Conservation (phyloP, 78 protist genomes). For the Speleostelium caveatum region DNA sequence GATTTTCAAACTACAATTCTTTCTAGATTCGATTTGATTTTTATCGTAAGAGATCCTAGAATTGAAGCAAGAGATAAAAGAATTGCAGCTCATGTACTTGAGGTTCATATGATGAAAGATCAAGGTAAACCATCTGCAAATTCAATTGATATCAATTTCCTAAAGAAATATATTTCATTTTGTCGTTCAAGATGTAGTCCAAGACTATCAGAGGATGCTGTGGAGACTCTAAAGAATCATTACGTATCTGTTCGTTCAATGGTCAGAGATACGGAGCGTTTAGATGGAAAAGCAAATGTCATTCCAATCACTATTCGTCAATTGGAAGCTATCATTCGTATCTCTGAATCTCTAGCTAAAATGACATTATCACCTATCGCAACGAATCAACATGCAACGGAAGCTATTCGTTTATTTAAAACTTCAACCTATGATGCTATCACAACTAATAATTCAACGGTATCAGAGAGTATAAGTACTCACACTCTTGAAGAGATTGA, state of each 20-base stretch:
- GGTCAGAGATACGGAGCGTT: conserved; percentile 9
- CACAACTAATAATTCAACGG: conserved; percentile 23
- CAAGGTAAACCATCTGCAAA: background rate
- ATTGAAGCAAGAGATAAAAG: conserved; percentile 85
- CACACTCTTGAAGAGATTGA: conserved; percentile 36
- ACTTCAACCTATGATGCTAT: conserved; percentile 87
- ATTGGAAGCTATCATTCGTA: conserved; percentile 93
- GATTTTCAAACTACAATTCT: conserved; percentile 98
- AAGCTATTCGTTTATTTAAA: conserved; percentile 88
- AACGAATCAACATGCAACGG: conserved; percentile 79
- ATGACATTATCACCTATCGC: conserved; percentile 74
- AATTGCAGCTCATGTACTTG: conserved; percentile 45
- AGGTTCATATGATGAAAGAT: conserved; percentile 13
- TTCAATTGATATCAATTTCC: background rate
- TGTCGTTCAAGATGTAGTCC: conserved; percentile 84
- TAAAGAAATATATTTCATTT: conserved; percentile 89
- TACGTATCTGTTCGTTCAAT: conserved; percentile 62
- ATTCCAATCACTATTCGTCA: conserved; percentile 94
- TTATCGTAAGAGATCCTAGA: conserved; percentile 94
- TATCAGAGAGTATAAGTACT: conserved; percentile 39
- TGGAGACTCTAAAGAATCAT: conserved; percentile 62
- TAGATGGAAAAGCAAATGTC: background rate
- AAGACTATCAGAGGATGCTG: conserved; percentile 90
- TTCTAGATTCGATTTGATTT: conserved; percentile 99
- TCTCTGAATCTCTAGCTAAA: conserved; percentile 90